These are phyloP conservation scores for Podospora pseudoanserina DNA, from an alignment of 495 filamentous ascomycete genomes.

Conservation along the genomic window DNA sequence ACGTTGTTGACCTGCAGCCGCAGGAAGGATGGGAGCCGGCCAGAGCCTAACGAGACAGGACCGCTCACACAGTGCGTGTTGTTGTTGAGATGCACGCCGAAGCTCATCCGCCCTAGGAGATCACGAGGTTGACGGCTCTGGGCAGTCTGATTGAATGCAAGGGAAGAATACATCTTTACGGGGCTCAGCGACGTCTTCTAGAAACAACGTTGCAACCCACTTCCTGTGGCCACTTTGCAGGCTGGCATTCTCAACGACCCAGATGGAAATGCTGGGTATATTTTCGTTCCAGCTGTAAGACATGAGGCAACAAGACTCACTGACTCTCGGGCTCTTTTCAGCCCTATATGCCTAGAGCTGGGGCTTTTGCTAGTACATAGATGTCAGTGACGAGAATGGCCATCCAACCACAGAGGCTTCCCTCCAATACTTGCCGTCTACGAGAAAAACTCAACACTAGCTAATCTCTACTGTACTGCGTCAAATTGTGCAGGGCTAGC, in stretches of 20 bases:
- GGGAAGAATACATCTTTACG: background rate
- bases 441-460: background rate
- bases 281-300: background rate
- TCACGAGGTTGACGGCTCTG: background rate
- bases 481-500: background rate
- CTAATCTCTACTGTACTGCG: background rate
- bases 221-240: background rate
- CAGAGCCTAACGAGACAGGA: background rate
- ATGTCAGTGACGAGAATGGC: background rate
- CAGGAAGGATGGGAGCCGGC: background rate
- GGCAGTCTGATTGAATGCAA: background rate
- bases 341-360: background rate
- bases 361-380: background rate
- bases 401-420: background rate
- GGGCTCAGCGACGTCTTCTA: too few species aligned
- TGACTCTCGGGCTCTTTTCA: background rate
- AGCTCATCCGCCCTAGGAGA: too few species aligned
- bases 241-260: too few species aligned
- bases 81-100: background rate
- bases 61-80: constrained; percentile 3
- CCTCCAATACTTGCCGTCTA: background rate
- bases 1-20: background rate
- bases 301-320: background rate
- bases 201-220: background rate
- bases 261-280: background rate